Evolutionary conservation across 2,329 filamentous ascomycete genomes (phyloP).

Genomic region (Talaromyces albobiverticillius): DNA sequence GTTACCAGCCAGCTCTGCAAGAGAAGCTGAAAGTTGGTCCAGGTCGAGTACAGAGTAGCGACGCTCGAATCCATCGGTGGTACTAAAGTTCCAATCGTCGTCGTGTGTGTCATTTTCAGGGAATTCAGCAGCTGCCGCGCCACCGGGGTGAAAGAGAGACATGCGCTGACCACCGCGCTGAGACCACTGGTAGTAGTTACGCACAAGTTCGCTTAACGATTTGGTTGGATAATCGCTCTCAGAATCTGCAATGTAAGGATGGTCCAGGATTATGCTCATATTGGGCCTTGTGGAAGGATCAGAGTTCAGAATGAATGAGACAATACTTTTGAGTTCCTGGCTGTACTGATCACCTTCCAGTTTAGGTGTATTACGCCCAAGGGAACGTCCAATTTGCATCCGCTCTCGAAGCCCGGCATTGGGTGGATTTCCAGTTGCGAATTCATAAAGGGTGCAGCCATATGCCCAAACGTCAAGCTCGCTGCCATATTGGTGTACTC

Average conservation of each 20-base stretch:
- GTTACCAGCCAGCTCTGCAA: slow-evolving; percentile 39
- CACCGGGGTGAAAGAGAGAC: slow-evolving; percentile 60
- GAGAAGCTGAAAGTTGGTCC: slow-evolving; percentile 46
- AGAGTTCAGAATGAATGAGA: slow-evolving; percentile 43
- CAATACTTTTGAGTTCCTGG: slow-evolving; percentile 44
- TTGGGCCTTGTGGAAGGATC: slow-evolving; percentile 45
- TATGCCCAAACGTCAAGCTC: slow-evolving; percentile 54
- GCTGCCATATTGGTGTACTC: slow-evolving; percentile 46
- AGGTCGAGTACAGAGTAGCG: slow-evolving; percentile 47
- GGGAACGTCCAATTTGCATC: slow-evolving; percentile 45
- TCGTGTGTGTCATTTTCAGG: slow-evolving; percentile 41
- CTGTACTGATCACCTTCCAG: slow-evolving; percentile 43
- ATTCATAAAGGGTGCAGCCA: slow-evolving; percentile 50
- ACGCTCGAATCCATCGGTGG: slow-evolving; percentile 59
- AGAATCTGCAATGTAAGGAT: slow-evolving; percentile 43
- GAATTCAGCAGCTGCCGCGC: slow-evolving; percentile 55
- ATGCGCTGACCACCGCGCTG: slow-evolving; percentile 47
- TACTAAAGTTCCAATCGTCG: slow-evolving; percentile 65
- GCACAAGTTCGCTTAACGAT: slow-evolving; percentile 44
- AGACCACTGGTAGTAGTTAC: slow-evolving; percentile 49
- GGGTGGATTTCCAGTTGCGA: slow-evolving; percentile 48
- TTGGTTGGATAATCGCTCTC: slow-evolving; percentile 44
- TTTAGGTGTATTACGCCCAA: slow-evolving; percentile 41
- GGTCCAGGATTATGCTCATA: slow-evolving; percentile 46
- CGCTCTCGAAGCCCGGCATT: slow-evolving; percentile 47